Evolutionary conservation across 148 eudicot species (phyloP).

Genomic region (Chenopodium suecicum): DNA sequence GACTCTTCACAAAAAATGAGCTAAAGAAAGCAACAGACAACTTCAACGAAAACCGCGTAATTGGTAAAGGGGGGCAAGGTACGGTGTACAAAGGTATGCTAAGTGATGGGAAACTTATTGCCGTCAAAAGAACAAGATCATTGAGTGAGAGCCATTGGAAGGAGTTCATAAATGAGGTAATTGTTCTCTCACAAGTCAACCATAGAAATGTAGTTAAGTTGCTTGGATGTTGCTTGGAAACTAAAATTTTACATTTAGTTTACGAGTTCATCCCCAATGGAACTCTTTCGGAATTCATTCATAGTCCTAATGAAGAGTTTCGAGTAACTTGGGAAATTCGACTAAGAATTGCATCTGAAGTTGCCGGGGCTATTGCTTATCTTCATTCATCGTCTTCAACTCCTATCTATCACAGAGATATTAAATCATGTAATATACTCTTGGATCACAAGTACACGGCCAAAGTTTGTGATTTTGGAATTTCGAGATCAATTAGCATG

Average conservation of each 20-base stretch:
- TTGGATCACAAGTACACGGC: neutral
- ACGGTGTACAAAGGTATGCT: no score
- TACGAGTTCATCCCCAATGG: neutral
- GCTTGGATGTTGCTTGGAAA: no score
- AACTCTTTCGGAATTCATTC: neutral
- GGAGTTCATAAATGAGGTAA: neutral
- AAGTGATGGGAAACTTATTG: neutral
- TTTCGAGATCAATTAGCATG: neutral
- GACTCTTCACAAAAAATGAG: neutral
- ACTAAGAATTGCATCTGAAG: neutral
- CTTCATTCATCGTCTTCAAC: neutral
- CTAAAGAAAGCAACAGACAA: neutral
- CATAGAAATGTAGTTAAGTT: neutral
- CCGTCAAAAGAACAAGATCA: neutral
- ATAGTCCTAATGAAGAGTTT: neutral
- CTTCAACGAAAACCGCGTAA: neutral
- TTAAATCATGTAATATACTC: neutral
- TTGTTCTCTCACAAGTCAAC: neutral
- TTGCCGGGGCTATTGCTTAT: neutral
- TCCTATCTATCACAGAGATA: neutral
- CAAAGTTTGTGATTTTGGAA: neutral
- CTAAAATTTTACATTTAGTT: neutral
- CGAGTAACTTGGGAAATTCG: neutral
- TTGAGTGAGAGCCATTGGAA: neutral
- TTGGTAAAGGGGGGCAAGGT: neutral